Evolutionary conservation across 1,284 basidiomycete species (phyloP).

Genomic region (Boletus albobrunnescens): DNA sequence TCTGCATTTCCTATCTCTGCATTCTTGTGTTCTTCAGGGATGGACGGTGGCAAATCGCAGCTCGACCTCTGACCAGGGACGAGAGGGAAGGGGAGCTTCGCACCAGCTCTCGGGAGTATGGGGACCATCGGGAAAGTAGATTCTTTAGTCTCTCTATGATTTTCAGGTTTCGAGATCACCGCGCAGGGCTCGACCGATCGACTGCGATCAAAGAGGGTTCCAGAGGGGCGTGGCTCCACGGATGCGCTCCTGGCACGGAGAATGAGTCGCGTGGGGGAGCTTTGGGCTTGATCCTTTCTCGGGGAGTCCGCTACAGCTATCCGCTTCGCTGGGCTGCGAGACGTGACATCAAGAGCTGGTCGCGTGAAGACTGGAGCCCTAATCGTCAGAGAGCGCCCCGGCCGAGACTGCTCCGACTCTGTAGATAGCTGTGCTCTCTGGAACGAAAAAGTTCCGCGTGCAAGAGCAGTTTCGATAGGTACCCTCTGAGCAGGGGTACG

Average conservation of each 20-base stretch:
- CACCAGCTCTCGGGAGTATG: slow-evolving; percentile 18
- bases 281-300: slow-evolving; percentile 21
- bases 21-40: slow-evolving; percentile 31
- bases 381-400: slow-evolving; percentile 10
- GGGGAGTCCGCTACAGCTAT: slow-evolving; percentile 39
- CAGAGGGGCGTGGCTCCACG: slow-evolving; percentile 18
- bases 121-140: slow-evolving; percentile 20
- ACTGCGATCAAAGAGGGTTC: slow-evolving; percentile 20
- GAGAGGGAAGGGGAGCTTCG: slow-evolving; percentile 46
- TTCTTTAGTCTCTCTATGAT: slow-evolving; percentile 16
- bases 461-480: slow-evolving; percentile 48
- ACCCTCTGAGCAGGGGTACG: slow-evolving; percentile 62
- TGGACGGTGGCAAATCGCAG: slow-evolving; percentile 24
- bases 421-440: slow-evolving; percentile 35
- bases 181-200: slow-evolving; percentile 30
- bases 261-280: slow-evolving; percentile 20
- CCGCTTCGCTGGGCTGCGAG: slow-evolving; percentile 56
- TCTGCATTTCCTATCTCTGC: not conserved
- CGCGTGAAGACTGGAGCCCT: slow-evolving; percentile 36
- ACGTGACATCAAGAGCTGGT: slow-evolving; percentile 35
- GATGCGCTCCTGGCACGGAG: slow-evolving; percentile 30
- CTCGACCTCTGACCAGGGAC: slow-evolving; percentile 19
- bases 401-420: slow-evolving; percentile 7
- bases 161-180: slow-evolving; percentile 7
- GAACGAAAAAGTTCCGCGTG: slow-evolving; percentile 47